phyloP scores from a whole-genome alignment of 345 rosid species.

The Eucalyptus curtisii region DNA sequence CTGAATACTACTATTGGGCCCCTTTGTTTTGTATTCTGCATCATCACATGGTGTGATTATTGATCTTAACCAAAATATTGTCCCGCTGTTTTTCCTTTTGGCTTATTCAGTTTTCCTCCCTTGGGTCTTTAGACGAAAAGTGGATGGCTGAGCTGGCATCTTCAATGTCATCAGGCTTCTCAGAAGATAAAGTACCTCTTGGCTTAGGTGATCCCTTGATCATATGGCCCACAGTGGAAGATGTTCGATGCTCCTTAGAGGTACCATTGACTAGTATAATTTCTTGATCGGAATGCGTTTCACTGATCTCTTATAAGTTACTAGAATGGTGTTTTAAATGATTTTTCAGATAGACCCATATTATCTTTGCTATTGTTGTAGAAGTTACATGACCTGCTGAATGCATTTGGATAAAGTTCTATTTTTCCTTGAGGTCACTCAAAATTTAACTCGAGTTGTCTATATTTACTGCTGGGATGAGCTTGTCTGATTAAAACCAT shows the following conservation, averaged over 20 bases:
- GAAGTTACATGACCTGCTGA: neutral
- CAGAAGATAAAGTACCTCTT: conserved; percentile 69
- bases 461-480: neutral
- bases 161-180: conserved; percentile 72
- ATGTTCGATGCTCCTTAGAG: conserved; percentile 89
- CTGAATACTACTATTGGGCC: neutral
- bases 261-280: conserved; percentile 17
- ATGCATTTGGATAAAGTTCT: neutral
- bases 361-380: neutral
- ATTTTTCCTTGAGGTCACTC: neutral
- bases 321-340: neutral
- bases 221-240: conserved; percentile 93
- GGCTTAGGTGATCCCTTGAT: conserved; percentile 72
- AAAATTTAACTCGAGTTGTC: neutral
- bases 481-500: neutral
- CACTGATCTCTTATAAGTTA: neutral
- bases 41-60: neutral
- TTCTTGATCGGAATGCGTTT: neutral
- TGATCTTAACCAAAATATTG: neutral
- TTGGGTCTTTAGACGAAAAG: conserved; percentile 90
- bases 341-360: neutral
- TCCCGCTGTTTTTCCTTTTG: neutral
- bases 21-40: neutral
- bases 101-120: conserved; percentile 68
- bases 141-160: conserved; percentile 82